phyloP scores from a whole-genome alignment of 2,329 filamentous ascomycete species.

The Hysterium pulicare region DNA sequence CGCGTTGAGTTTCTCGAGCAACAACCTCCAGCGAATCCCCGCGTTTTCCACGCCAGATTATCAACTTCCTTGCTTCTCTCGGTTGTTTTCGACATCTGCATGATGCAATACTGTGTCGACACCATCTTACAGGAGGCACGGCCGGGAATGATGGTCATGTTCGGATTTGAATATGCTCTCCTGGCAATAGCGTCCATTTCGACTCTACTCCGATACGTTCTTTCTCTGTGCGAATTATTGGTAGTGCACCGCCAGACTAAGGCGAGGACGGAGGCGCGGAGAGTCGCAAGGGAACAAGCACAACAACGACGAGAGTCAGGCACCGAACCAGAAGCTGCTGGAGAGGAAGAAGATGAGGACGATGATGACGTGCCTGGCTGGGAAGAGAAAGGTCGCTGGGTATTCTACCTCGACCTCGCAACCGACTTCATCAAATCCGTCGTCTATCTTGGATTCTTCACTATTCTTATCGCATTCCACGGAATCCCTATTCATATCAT shows the following conservation, averaged over 20 bases:
- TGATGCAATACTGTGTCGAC: constrained; percentile 77
- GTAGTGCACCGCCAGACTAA: constrained; percentile 73
- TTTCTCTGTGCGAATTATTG: constrained; percentile 73
- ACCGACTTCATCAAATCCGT: constrained; percentile 88
- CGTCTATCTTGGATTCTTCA: constrained; percentile 89
- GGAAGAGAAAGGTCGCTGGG: constrained; percentile 92
- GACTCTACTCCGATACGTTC: constrained; percentile 71
- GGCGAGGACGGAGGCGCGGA: constrained; percentile 49
- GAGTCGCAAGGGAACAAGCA: constrained; percentile 59
- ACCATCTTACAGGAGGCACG: constrained; percentile 82
- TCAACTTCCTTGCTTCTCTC: constrained; percentile 75
- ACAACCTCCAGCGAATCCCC: constrained; percentile 84
- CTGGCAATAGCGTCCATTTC: constrained; percentile 76
- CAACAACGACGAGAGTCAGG: constrained; percentile 53
- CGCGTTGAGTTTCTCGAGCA: constrained; percentile 93
- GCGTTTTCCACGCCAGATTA: constrained; percentile 81
- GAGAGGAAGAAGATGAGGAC: constrained; percentile 67
- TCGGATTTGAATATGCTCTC: constrained; percentile 94
- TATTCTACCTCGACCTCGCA: constrained; percentile 81
- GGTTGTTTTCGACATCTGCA: constrained; percentile 71
- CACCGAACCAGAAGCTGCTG: constrained; percentile 66
- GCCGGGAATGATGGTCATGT: constrained; percentile 99
- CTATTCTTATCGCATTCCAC: constrained; percentile 89
- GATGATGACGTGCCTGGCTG: constrained; percentile 94
- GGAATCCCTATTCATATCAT: constrained; percentile 96